A percentile compares a stretch with the other conserved stretches of the same genome.
Conservation (phyloP, 495 filamentous ascomycete species). For the Tuber borchii region DNA sequence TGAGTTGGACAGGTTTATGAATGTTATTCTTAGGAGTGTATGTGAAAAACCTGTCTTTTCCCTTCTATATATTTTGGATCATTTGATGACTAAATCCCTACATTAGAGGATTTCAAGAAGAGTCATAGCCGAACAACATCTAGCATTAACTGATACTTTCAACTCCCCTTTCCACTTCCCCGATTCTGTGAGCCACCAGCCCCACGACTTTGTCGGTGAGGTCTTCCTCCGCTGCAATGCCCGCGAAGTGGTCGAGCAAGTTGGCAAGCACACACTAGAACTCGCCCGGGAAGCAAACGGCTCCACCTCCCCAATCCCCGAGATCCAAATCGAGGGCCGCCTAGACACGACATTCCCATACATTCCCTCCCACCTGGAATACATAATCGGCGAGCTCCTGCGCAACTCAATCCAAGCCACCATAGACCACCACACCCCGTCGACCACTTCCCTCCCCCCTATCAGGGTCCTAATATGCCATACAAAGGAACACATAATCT, state of each 20-base stretch:
- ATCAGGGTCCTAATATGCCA: constrained; percentile 95
- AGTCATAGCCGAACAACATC: constrained; percentile 95
- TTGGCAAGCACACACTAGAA: constrained; percentile 63
- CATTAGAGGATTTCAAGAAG: constrained; percentile 79
- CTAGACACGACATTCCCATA: constrained; percentile 88
- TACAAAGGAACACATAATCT: constrained; percentile 88
- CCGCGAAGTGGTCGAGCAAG: constrained; percentile 77
- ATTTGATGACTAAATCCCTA: neutral
- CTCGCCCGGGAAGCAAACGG: constrained; percentile 67
- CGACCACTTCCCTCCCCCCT: constrained; percentile 54
- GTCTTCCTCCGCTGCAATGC: constrained; percentile 93
- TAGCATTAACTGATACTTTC: constrained; percentile 95
- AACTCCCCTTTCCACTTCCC: constrained; percentile 88
- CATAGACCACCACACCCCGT: constrained; percentile 58
- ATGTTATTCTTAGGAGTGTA: constrained; percentile 83
- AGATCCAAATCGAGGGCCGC: constrained; percentile 80
- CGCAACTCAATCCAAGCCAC: constrained; percentile 92
- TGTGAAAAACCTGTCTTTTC: constrained; percentile 36
- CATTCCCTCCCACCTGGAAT: constrained; percentile 91
- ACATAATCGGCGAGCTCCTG: constrained; percentile 91
- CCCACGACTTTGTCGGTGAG: constrained; percentile 86
- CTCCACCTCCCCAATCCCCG: constrained; percentile 60
- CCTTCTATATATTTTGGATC: neutral
- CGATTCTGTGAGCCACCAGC: constrained; percentile 59
- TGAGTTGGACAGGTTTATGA: constrained; percentile 90